Evolutionary conservation across 164 flowering plant species (phyloP), one percentile per base, ranked within the genome.

Genomic region (Cinnamomum chago): DNA sequence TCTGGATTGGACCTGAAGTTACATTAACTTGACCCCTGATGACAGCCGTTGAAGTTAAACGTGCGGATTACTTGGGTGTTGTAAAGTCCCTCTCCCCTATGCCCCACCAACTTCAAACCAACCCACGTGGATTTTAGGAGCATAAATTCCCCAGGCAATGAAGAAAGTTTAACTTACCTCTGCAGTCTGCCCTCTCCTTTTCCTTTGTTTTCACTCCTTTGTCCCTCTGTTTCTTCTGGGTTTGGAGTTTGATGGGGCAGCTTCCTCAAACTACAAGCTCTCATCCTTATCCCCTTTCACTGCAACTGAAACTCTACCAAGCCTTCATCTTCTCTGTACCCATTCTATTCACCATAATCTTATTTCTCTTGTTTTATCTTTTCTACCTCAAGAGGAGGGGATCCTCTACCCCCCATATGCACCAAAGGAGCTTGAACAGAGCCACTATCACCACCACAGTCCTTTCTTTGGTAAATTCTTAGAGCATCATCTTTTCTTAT

Each of bases 371-470:
- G 70, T 88, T 90, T 78, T 87, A 88, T 78, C 79, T 84, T 78
- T 84, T 86, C 81, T 88, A 87, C 72, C 88, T 90, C 62, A 90
- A 92, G 60, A 91, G 75, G 71, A 74, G 89, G 60, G 89, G 95
- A 72, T 82, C 89, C 73, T 73, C 88, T 14, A 17, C 89, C 62
- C 78, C 82, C 20, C 73, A 81, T 3, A 50, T 72, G n/a, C 83
- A 81, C 58, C 77, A 92, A 40, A 72, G 75, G 58, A 79, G 35
- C 35, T 75, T 75, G 25, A 75, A 77, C 47, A 62, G 83, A 77
- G 23, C n/a, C 84, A 40, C 47, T 11, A 40, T 40, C 47, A 40
- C 11, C 67, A 23, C 81, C 47, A 50, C 84, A 3, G 79, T 71
- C 25, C 20, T 73, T 60, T 72, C 86, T 40, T 70, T 82, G 28